phyloP scores from a whole-genome alignment of 164 flowering plant genomes.

The Saururus chinensis region DNA sequence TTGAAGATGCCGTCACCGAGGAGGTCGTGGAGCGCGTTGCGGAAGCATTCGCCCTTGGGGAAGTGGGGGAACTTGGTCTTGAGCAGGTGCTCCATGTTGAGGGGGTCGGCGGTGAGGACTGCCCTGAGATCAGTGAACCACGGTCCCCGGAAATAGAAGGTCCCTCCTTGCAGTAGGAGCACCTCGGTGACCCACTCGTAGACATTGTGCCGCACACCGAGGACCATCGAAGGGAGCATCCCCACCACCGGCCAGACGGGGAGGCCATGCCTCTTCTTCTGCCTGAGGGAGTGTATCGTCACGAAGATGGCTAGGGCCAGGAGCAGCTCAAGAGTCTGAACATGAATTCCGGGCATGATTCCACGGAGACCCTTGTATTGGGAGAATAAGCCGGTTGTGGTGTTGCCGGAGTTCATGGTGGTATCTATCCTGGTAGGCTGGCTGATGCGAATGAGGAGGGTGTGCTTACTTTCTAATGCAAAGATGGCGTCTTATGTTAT shows the following conservation, averaged over 20 bases:
- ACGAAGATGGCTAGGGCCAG: slow-evolving; percentile 46
- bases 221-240: slow-evolving; percentile 63
- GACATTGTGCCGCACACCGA: slow-evolving; percentile 27
- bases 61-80: slow-evolving; percentile 55
- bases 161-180: slow-evolving; percentile 37
- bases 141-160: slow-evolving; percentile 65
- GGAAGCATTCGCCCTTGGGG: slow-evolving; percentile 69
- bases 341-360: slow-evolving; percentile 13
- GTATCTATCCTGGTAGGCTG: background rate
- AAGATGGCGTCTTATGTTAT: too few species aligned
- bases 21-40: slow-evolving; percentile 41
- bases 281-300: slow-evolving; percentile 44
- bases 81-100: slow-evolving; percentile 74
- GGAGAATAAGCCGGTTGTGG: background rate
- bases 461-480: background rate
- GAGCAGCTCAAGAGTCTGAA: slow-evolving; percentile 49
- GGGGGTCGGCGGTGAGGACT: slow-evolving; percentile 71
- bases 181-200: slow-evolving; percentile 68
- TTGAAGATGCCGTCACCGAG: slow-evolving; percentile 88
- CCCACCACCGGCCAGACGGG: slow-evolving; percentile 83
- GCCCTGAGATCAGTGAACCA: slow-evolving; percentile 52
- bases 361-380: background rate
- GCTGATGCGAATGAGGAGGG: too few species aligned
- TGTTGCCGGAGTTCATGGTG: background rate
- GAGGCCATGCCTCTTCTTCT: slow-evolving; percentile 44